These are phyloP conservation scores for Liriodendron chinense DNA, from an alignment of 164 flowering plant genomes.

Conservation along the genomic window DNA sequence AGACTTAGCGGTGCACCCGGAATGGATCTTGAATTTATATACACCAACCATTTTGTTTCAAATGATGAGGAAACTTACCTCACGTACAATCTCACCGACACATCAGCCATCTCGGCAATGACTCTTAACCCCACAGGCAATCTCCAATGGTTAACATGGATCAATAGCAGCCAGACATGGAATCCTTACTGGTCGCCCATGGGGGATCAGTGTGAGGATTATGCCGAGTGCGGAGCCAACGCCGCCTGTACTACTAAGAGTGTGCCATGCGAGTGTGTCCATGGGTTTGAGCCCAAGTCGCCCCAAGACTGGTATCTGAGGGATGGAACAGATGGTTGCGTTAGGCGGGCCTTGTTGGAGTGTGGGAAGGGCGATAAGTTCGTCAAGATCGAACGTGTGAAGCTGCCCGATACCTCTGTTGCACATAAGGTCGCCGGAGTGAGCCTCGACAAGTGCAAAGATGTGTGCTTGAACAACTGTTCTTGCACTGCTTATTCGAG, in stretches of 20 bases:
- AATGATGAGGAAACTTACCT: conserved; percentile 18
- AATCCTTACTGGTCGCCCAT: conserved; percentile 6
- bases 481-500: conserved; percentile 30
- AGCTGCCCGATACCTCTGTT: conserved; percentile 23
- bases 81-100: not conserved
- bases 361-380: conserved; percentile 25
- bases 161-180: not conserved
- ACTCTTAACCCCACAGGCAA: conserved; percentile 10
- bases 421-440: conserved; percentile 10
- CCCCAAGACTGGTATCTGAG: conserved; percentile 29
- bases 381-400: conserved; percentile 9
- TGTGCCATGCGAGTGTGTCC: conserved; percentile 25
- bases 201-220: conserved; percentile 30
- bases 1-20: conserved; percentile 5
- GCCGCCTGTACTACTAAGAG: conserved; percentile 17
- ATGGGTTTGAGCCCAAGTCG: conserved; percentile 36
- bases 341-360: conserved; percentile 11
- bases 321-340: conserved; percentile 43
- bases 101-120: conserved; percentile 5
- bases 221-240: conserved; percentile 28
- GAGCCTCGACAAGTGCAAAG: conserved; percentile 22
- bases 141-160: not conserved
- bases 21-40: conserved; percentile 10
- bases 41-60: not conserved
- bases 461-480: conserved; percentile 26